Evolutionary conservation across 1,284 basidiomycete species (phyloP).

Genomic region (Quambalaria eucalypti): DNA sequence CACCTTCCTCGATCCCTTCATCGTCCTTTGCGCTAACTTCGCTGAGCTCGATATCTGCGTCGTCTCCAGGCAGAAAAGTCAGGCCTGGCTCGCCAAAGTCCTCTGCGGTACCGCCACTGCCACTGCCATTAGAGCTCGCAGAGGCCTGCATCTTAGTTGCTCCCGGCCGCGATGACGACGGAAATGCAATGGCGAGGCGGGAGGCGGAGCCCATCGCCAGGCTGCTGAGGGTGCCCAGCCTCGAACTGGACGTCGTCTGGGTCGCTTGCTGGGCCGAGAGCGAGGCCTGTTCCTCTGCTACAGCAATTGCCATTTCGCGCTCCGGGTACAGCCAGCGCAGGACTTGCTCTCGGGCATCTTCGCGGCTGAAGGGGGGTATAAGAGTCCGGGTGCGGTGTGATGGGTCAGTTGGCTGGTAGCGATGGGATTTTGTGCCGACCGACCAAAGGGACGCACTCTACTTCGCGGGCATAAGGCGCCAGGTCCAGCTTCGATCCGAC

Average conservation of each 20-base stretch:
- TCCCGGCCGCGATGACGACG: background rate
- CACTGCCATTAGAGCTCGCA: background rate
- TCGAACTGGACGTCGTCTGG: background rate
- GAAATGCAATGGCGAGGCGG: background rate
- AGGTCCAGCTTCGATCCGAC: slow-evolving; percentile 84
- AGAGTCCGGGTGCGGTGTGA: no score
- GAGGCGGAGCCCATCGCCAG: slow-evolving; percentile 1
- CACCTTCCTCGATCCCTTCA: slow-evolving; percentile 7
- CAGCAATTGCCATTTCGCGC: background rate
- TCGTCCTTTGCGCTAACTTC: slow-evolving; percentile 35
- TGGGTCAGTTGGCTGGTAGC: no score
- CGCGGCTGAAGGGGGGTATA: no score
- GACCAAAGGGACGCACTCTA: no score
- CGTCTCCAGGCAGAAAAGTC: background rate
- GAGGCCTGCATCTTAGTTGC: background rate
- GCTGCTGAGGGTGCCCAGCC: background rate
- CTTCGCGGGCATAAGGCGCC: slow-evolving; percentile 3
- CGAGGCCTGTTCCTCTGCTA: background rate
- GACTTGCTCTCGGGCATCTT: slow-evolving; percentile 4
- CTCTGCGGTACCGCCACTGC: background rate
- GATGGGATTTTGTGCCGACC: background rate
- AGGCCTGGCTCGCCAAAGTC: background rate
- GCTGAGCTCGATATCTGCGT: slow-evolving; percentile 46
- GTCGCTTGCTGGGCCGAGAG: background rate
- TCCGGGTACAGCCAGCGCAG: slow-evolving; percentile 4